Evolutionary conservation across 108 stramenopile genomes (phyloP), one percentile per base, ranked within the genome.

Genomic region (Poteriospumella lacustris): DNA sequence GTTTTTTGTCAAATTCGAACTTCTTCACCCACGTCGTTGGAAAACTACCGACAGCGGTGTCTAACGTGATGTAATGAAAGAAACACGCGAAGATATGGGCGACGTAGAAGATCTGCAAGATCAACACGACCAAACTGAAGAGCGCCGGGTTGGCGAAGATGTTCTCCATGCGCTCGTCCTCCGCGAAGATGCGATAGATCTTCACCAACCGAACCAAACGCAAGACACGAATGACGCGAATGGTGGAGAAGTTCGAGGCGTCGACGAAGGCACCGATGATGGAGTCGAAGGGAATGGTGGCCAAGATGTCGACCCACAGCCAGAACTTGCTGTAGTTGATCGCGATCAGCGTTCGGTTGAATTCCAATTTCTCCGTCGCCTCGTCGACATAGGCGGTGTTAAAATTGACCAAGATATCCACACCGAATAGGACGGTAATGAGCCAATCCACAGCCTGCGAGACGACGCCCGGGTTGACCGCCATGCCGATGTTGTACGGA

Each of bases 401-500:
- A 1, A 87, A 82, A 52, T 70, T 86, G 47, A 87, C 43, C 19
- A 80, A 1, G 39, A 88, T 64, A 64, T 88, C 88, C 2, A 80
- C 9, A 1, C 80, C 12, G 68, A 88, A 88, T 12, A 81, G 44
- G 2, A 44, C 60, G 68, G 81, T 80, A 3, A 86, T 29, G 44
- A 41, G n/a, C 1, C 42, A 58, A 2, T 85, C 82, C 33, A 85
- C 38, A 0, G 59, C 9, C 36, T 40, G 12, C 77, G 43, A 41
- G 31, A 34, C 52, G 2, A 68, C 56, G 24, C 44, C 47, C 12
- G 29, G 42, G 39, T 79, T 44, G 62, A 81, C 44, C 19, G 69
- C 79, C 42, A 87, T 52, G 26, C 79, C 29, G 1, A 78, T 59
- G 2, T 70, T 80, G 15, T 26, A 28, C 3, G 58, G 78, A 1